A percentile compares a stretch with the other conserved stretches of the same genome.
These are phyloP conservation scores for Thymus mandschuricus DNA, from an alignment of 257 asterid species.

Conservation along the genomic window DNA sequence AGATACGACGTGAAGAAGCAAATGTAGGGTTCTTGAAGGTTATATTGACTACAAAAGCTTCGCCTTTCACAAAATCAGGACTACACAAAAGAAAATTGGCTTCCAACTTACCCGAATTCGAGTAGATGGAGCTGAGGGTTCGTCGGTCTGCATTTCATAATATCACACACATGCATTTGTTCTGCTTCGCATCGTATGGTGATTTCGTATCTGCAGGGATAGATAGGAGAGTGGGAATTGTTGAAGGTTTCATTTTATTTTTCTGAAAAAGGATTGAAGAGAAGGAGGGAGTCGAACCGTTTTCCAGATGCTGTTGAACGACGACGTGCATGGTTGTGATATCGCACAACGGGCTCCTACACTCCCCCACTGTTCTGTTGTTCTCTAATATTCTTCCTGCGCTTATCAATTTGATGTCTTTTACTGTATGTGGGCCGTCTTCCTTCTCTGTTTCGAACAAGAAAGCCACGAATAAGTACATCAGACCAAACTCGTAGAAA, in stretches of 20 bases:
- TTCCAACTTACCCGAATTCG: neutral
- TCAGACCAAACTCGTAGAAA: neutral
- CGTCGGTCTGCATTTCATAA: slow-evolving; percentile 51
- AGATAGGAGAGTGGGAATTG: neutral
- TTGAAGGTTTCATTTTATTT: neutral
- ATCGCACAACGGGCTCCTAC: slow-evolving; percentile 75
- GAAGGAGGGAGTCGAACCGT: no score
- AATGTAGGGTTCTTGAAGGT: slow-evolving; percentile 6
- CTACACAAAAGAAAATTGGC: neutral
- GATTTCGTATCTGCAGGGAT: slow-evolving; percentile 56
- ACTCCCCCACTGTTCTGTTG: slow-evolving; percentile 74
- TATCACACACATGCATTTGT: slow-evolving; percentile 72
- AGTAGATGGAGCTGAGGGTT: slow-evolving; percentile 1
- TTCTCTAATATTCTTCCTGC: slow-evolving; percentile 90
- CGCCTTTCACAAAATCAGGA: slow-evolving; percentile 32
- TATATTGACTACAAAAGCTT: slow-evolving; percentile 15
- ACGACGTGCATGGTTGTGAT: slow-evolving; percentile 87
- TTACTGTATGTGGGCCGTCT: slow-evolving; percentile 68
- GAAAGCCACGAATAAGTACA: neutral
- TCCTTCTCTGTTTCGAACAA: slow-evolving; percentile 55
- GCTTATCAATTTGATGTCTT: slow-evolving; percentile 81
- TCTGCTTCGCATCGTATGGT: slow-evolving; percentile 50
- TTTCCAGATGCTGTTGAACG: slow-evolving; percentile 64
- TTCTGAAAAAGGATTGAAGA: neutral
- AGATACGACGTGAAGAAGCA: slow-evolving; percentile 9